These are phyloP conservation scores for Pythium coloratum DNA, from an alignment of 352 stramenopile species.

Conservation along the genomic window DNA sequence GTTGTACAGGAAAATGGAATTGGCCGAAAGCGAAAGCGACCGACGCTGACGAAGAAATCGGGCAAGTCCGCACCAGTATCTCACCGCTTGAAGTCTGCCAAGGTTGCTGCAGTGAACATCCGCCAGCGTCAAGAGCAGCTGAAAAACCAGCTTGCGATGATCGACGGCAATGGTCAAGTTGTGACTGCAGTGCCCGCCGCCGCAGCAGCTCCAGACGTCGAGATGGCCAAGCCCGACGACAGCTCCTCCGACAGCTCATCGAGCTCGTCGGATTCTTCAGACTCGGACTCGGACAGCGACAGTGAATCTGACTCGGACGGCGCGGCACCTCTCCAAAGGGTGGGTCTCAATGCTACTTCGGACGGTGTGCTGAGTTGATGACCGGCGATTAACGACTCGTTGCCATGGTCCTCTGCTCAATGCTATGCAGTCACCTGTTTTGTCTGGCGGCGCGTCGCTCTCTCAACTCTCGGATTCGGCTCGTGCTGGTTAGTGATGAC, in stretches of 20 bases:
- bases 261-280: constrained; percentile 77
- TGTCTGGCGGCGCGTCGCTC: constrained; percentile 23
- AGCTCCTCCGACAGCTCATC: constrained; percentile 68
- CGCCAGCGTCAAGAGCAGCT: constrained; percentile 69
- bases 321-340: constrained; percentile 78
- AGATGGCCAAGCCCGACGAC: constrained; percentile 39
- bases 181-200: not conserved
- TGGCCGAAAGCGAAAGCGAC: constrained; percentile 81
- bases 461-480: constrained; percentile 29
- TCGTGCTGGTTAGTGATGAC: constrained; percentile 26
- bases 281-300: constrained; percentile 86
- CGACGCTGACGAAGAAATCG: constrained; percentile 44
- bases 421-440: constrained; percentile 27
- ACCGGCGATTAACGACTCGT: constrained; percentile 21
- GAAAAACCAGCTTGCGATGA: constrained; percentile 75
- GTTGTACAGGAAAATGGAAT: constrained; percentile 79
- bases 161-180: constrained; percentile 45
- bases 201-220: constrained; percentile 32
- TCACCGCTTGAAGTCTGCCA: constrained; percentile 79
- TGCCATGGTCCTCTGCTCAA: constrained; percentile 30
- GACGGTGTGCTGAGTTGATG: constrained; percentile 26
- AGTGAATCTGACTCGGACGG: constrained; percentile 79
- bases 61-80: constrained; percentile 47
- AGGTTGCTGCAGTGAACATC: constrained; percentile 81
- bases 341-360: constrained; percentile 59